A percentile compares a stretch with the other conserved stretches of the same genome.
Conservation (phyloP, 106 monocot genomes). For the Apostasia shenzhenica region DNA sequence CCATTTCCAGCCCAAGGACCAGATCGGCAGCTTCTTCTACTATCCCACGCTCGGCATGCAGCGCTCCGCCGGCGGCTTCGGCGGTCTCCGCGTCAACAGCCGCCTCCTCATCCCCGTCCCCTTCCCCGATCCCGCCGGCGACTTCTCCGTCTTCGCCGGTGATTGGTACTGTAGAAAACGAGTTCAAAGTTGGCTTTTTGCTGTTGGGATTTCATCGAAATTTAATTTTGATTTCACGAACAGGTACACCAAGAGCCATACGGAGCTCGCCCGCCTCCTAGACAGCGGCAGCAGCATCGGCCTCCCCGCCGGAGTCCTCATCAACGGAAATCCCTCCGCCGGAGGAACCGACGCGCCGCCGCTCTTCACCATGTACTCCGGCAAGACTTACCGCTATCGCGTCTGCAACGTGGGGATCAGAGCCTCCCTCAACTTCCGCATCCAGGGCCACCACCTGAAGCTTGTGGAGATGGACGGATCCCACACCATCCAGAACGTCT, state of each 20-base stretch:
- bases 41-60: constrained; percentile 56
- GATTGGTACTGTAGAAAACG: constrained; percentile 46
- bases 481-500: constrained; percentile 52
- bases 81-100: constrained; percentile 50
- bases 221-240: neutral
- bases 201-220: neutral
- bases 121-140: constrained; percentile 40
- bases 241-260: neutral
- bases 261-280: constrained; percentile 18
- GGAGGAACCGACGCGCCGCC: constrained; percentile 39
- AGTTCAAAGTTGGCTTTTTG: too few relatives aligned
- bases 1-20: constrained; percentile 71
- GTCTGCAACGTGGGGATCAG: constrained; percentile 56
- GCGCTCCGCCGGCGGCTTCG: constrained; percentile 50
- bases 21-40: constrained; percentile 61
- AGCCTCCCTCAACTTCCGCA: constrained; percentile 46
- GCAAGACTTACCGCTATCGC: constrained; percentile 51
- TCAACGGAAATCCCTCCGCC: constrained; percentile 29
- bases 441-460: constrained; percentile 44
- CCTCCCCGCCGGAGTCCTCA: constrained; percentile 45
- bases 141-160: constrained; percentile 41
- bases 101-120: constrained; percentile 59
- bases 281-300: constrained; percentile 34
- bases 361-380: constrained; percentile 40
- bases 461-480: constrained; percentile 71